These are phyloP conservation scores for Cercophora samala DNA, from an alignment of 495 filamentous ascomycete species.

Conservation along the genomic window DNA sequence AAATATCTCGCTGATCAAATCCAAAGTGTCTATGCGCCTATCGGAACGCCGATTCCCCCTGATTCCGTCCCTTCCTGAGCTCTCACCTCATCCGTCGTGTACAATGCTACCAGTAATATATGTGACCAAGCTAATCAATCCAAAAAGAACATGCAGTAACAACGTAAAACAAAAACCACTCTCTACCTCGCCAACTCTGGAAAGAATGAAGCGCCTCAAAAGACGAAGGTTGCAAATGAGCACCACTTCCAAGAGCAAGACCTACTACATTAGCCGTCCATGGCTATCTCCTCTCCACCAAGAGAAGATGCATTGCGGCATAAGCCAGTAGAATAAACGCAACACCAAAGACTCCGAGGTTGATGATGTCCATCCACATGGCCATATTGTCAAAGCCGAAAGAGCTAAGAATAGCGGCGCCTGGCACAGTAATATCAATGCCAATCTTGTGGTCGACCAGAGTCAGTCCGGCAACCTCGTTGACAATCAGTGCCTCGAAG, in stretches of 20 bases:
- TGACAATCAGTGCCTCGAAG: conserved; percentile 95
- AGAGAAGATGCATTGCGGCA: conserved; percentile 83
- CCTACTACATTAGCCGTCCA: not conserved
- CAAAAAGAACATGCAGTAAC: conserved; percentile 15
- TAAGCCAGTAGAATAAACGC: conserved; percentile 88
- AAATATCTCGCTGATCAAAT: not conserved
- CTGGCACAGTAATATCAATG: conserved; percentile 92
- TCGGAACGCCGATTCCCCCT: not conserved
- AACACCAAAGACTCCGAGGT: conserved; percentile 75
- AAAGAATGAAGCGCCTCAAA: not conserved
- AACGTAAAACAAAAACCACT: not conserved
- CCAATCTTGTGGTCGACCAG: conserved; percentile 92
- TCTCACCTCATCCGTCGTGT: not conserved
- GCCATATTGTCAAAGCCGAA: conserved; percentile 87
- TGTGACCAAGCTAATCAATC: conserved; percentile 10
- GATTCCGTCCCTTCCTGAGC: not conserved
- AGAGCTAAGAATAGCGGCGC: conserved; percentile 85
- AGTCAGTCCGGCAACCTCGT: conserved; percentile 89
- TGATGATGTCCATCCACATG: conserved; percentile 80
- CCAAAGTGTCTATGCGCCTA: not conserved
- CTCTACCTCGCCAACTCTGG: not conserved
- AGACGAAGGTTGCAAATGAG: not conserved
- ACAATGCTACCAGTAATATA: not conserved
- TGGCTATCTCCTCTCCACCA: conserved; percentile 80
- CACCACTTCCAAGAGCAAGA: not conserved